Conservation (phyloP, 2,329 filamentous ascomycete genomes). For the Diplocarpon mali region DNA sequence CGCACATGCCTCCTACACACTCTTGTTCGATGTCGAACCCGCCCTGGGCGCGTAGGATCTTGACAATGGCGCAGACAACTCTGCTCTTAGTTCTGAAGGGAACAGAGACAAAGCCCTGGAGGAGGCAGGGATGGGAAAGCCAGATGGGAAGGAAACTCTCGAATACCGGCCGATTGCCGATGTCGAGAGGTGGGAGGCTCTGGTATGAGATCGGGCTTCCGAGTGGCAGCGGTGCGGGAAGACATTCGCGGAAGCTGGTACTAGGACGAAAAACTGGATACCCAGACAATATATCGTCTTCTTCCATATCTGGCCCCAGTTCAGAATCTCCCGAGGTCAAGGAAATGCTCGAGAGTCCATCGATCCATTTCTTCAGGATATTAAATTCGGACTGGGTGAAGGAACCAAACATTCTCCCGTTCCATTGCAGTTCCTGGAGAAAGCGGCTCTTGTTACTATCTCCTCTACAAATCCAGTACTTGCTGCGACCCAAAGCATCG, state of each 20-base stretch:
- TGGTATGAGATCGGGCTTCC: conserved; percentile 1
- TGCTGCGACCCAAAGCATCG: conserved; percentile 26
- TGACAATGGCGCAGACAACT: conserved; percentile 28
- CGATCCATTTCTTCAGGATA: conserved; percentile 31
- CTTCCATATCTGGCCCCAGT: conserved; percentile 2
- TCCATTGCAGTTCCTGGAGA: conserved; percentile 34
- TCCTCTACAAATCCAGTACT: conserved; percentile 33
- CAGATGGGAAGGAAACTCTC: conserved; percentile 29
- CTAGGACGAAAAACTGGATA: conserved; percentile 4
- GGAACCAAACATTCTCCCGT: conserved; percentile 38
- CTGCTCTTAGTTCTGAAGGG: conserved; percentile 27
- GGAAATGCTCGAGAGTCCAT: conserved; percentile 22
- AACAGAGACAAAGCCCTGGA: conserved; percentile 29
- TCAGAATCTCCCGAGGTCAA: conserved; percentile 15
- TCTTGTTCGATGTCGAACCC: conserved; percentile 30
- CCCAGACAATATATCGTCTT: conserved; percentile 7
- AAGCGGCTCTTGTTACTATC: conserved; percentile 31
- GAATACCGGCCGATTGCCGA: conserved; percentile 8
- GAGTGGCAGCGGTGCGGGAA: background rate
- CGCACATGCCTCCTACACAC: conserved; percentile 32
- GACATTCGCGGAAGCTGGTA: background rate
- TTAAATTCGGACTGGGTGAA: conserved; percentile 35
- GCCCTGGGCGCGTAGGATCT: conserved; percentile 30
- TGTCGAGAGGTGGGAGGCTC: conserved; percentile 7
- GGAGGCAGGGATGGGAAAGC: conserved; percentile 29